Percentiles rank a stretch among this genome's conserved stretches.
phyloP scores from a whole-genome alignment of 768 basidiomycete species.

The Tulasnella sp. region DNA sequence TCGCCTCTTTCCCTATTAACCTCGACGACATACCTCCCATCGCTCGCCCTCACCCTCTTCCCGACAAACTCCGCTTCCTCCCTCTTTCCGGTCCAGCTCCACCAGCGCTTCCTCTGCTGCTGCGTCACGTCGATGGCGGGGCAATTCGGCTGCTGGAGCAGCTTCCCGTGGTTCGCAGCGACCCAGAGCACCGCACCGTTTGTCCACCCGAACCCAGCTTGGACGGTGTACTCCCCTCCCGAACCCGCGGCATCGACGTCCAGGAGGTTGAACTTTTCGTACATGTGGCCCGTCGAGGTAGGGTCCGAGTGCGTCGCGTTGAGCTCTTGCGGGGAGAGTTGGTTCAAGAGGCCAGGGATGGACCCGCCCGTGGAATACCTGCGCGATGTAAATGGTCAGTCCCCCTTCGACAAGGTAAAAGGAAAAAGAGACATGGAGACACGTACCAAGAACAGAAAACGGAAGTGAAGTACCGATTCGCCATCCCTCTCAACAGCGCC shows the following conservation, averaged over 20 bases:
- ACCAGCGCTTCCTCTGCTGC: background rate
- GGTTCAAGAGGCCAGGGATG: slow-evolving; percentile 55
- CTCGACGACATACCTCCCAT: background rate
- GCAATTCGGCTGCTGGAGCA: slow-evolving; percentile 51
- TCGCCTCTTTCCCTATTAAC: background rate
- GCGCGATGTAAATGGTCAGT: background rate
- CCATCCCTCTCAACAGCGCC: slow-evolving; percentile 55
- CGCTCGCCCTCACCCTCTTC: background rate
- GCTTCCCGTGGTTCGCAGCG: slow-evolving; percentile 50
- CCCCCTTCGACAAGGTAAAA: background rate
- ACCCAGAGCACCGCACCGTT: slow-evolving; percentile 74
- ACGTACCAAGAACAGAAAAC: slow-evolving; percentile 83
- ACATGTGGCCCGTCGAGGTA: slow-evolving; percentile 45
- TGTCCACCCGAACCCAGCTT: slow-evolving; percentile 84
- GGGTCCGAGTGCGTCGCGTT: slow-evolving; percentile 40
- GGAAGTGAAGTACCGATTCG: slow-evolving; percentile 75
- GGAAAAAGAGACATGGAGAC: slow-evolving; percentile 12
- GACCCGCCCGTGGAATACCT: slow-evolving; percentile 86
- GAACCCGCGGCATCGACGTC: slow-evolving; percentile 69
- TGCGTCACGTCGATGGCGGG: slow-evolving; percentile 29
- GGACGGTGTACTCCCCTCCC: slow-evolving; percentile 84
- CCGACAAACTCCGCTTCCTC: background rate
- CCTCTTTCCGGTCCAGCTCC: background rate
- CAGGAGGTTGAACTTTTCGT: slow-evolving; percentile 71
- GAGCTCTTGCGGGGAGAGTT: slow-evolving; percentile 56